Evolutionary conservation across 495 filamentous ascomycete species (phyloP).

Genomic region (Amorphotheca resinae): DNA sequence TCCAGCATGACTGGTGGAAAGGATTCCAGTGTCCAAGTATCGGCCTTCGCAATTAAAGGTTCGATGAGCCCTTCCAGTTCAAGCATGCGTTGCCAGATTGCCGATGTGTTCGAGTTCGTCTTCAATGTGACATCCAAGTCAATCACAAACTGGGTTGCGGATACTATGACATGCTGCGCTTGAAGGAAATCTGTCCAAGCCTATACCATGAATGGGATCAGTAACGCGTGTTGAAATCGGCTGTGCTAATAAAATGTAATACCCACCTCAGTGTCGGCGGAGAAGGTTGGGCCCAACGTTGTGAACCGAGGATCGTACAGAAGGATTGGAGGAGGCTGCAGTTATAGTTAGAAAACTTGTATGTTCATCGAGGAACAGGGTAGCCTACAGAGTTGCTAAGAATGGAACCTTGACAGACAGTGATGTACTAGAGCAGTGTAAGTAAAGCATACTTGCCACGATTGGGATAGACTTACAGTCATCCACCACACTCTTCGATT

Average conservation of each 20-base stretch:
- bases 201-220: conserved; percentile 22
- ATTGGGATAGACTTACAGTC: conserved; percentile 30
- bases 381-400: conserved; percentile 44
- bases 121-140: conserved; percentile 11
- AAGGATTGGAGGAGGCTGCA: conserved; percentile 38
- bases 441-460: too few species aligned
- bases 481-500: conserved; percentile 50
- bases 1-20: conserved; percentile 28
- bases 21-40: conserved; percentile 26
- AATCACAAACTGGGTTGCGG: conserved; percentile 43
- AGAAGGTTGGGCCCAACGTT: conserved; percentile 39
- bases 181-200: conserved; percentile 44
- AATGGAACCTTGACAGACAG: conserved; percentile 46
- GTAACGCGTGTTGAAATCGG: conserved; percentile 5
- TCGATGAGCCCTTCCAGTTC: conserved; percentile 40
- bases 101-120: background rate
- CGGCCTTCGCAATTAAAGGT: conserved; percentile 34
- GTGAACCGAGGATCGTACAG: conserved; percentile 45
- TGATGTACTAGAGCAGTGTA: conserved; percentile 45
- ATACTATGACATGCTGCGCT: conserved; percentile 43
- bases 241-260: background rate
- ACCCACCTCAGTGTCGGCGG: conserved; percentile 41
- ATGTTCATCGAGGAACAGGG: too few species aligned
- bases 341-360: conserved; percentile 15
- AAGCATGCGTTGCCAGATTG: conserved; percentile 37